A percentile compares a stretch with the other conserved stretches of the same genome.
These are phyloP conservation scores for Malus orientalis DNA, from an alignment of 306 rosid species.

Conservation along the genomic window DNA sequence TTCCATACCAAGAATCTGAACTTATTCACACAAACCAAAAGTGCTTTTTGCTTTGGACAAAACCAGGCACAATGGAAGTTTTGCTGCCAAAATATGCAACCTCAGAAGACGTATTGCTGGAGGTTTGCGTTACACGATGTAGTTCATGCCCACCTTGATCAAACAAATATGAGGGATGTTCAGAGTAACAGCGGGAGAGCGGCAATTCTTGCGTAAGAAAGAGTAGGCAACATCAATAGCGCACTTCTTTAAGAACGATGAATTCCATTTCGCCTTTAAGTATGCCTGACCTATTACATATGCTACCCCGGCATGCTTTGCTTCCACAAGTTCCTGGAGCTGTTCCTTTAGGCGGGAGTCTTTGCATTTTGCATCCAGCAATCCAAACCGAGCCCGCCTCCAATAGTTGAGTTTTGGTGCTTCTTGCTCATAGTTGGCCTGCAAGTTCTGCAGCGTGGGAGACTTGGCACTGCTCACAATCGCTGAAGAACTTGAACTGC, in stretches of 20 bases:
- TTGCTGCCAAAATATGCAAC: conserved; percentile 16
- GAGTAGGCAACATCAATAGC: conserved; percentile 62
- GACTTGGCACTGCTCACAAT: conserved; percentile 58
- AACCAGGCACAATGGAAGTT: conserved; percentile 5
- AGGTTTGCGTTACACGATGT: conserved; percentile 44
- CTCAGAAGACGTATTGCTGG: neutral
- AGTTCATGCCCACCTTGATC: conserved; percentile 85
- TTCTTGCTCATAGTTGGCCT: conserved; percentile 69
- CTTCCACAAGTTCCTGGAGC: conserved; percentile 75
- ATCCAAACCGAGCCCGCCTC: conserved; percentile 46
- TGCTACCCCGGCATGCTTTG: conserved; percentile 75
- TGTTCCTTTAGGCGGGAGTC: conserved; percentile 67
- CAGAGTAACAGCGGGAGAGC: conserved; percentile 68
- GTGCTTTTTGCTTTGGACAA: neutral
- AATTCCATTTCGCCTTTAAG: conserved; percentile 65
- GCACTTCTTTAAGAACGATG: conserved; percentile 54
- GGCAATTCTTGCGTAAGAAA: conserved; percentile 77
- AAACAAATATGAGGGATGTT: conserved; percentile 84
- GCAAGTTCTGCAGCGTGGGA: conserved; percentile 50
- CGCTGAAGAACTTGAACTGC: conserved; percentile 29
- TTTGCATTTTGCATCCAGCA: conserved; percentile 45
- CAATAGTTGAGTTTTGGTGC: conserved; percentile 42
- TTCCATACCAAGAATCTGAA: conserved; percentile 4
- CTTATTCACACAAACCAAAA: conserved; percentile 1
- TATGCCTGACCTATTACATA: conserved; percentile 75